Conservation (phyloP, 2,329 filamentous ascomycete species). For the Xylariaceae sp. region DNA sequence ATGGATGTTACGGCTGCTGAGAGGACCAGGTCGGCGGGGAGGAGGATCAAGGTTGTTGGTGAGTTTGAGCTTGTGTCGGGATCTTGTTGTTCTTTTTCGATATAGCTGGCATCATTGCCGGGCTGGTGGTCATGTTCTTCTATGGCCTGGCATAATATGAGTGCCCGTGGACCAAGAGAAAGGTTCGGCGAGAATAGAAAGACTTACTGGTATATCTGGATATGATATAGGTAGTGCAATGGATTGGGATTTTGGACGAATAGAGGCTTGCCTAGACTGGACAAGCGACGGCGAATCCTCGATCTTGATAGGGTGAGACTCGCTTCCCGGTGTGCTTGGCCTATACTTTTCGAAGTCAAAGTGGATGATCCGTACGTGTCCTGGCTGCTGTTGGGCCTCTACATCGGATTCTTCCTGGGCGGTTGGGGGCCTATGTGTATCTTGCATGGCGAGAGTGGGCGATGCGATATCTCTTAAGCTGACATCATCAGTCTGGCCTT, state of each 20-base stretch:
- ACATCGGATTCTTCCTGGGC: background rate
- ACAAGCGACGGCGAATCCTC: constrained; percentile 14
- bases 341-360: constrained; percentile 5
- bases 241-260: background rate
- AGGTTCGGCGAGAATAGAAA: no score
- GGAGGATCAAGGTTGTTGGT: background rate
- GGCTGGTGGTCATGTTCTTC: background rate
- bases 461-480: background rate
- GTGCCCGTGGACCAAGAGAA: no score
- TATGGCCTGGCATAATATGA: constrained; percentile 2
- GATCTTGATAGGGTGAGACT: constrained; percentile 16
- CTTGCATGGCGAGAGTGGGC: background rate
- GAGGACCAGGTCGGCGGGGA: background rate
- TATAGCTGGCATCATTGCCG: no score
- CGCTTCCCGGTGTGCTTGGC: constrained; percentile 7
- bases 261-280: background rate
- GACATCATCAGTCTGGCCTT: background rate
- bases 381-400: no score
- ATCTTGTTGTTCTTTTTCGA: background rate
- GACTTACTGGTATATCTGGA: background rate
- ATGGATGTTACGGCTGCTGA: constrained; percentile 3
- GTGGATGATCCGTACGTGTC: background rate
- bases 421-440: background rate
- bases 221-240: no score
- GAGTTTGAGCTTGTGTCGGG: background rate